Evolutionary conservation across 2,329 filamentous ascomycete genomes (phyloP), one percentile per base, ranked within the genome.

Genomic region (Trichoderma pleuroti): DNA sequence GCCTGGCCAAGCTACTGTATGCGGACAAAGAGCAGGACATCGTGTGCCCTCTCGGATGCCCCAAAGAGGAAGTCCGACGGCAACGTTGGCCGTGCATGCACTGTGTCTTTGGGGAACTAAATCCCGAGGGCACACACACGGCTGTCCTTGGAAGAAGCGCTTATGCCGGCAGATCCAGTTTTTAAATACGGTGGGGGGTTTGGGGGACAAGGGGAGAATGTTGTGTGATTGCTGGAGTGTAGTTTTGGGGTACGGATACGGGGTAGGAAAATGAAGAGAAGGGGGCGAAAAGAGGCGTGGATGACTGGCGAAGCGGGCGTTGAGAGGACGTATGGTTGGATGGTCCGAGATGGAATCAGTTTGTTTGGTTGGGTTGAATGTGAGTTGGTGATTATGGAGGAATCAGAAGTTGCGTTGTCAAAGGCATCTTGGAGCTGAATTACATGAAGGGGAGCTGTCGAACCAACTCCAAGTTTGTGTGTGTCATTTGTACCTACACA

Each of bases 101-200:
- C 12, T 39, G 36, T 39, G 36, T 26, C 16, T 24, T 9, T 42
- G 26, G 34, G 6, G 34, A 32, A 28, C 32, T 26, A 52, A 70
- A 32, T 70, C 39, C 68, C 52, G 68, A 65, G 61, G 52, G 32
- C 39, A 42, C 56, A 49, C 65, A 34, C 39, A 52, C 54, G 24
- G 42, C 28, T 4, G 24, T 36, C 18, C 9, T 14, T 16, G 5
- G n/a, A 26, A 64, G 26, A 10, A 8, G 52, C 56, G 65, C 32
- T 70, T 63, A 69, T 71, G 66, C 49, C 70, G 66, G 66, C 9
- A 65, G 66, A 65, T 70, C 66, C 70, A 71, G 65, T 68, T 70
- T 54, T 66, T 8, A 16, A 56, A 12, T n/a, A 36, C 32, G 24
- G n/a, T n/a, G n/a, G n/a, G 32, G 63, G 46, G 24, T 14, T 28